These are phyloP conservation scores for Fusarium nurragi DNA, from an alignment of 2,329 filamentous ascomycete genomes.

Conservation along the genomic window DNA sequence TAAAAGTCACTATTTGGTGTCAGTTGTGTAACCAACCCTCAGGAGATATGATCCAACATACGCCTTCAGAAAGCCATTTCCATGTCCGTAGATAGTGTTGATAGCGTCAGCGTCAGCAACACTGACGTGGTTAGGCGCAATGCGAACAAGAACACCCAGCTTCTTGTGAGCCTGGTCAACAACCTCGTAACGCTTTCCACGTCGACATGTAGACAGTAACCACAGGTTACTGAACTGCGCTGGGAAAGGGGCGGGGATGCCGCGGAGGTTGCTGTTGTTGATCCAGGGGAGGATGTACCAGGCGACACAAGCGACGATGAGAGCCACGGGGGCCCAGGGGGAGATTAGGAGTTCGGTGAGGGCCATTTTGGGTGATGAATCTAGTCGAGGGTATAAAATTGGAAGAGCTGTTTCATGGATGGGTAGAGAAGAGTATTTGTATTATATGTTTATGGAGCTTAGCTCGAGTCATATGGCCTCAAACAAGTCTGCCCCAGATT, in stretches of 20 bases:
- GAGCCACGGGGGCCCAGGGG: conserved; percentile 32
- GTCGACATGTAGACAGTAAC: conserved; percentile 73
- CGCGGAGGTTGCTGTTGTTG: conserved; percentile 58
- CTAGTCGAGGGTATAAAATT: not conserved
- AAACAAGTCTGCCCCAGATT: conserved; percentile 8
- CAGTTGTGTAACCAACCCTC: fast-evolving
- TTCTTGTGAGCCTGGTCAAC: conserved; percentile 79
- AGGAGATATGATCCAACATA: conserved; percentile 48
- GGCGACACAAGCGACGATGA: conserved; percentile 14
- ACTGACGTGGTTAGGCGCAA: conserved; percentile 86
- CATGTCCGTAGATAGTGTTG: conserved; percentile 78
- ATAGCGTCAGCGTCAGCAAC: conserved; percentile 83
- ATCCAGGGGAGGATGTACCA: conserved; percentile 55
- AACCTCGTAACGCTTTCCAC: conserved; percentile 69
- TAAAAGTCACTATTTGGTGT: conserved; percentile 75
- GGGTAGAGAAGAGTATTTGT: not conserved
- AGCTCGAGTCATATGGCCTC: no score
- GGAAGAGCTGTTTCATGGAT: fast-evolving
- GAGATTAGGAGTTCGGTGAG: conserved; percentile 29
- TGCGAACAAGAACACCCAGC: conserved; percentile 78
- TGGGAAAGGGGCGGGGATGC: conserved; percentile 70
- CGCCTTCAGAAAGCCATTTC: conserved; percentile 79
- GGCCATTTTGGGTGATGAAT: conserved; percentile 21
- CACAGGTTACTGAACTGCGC: conserved; percentile 80
- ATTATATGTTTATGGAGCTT: not conserved